Base-by-base conservation (phyloP, 768 basidiomycete genomes). In the Lactarius tabidus region DNA sequence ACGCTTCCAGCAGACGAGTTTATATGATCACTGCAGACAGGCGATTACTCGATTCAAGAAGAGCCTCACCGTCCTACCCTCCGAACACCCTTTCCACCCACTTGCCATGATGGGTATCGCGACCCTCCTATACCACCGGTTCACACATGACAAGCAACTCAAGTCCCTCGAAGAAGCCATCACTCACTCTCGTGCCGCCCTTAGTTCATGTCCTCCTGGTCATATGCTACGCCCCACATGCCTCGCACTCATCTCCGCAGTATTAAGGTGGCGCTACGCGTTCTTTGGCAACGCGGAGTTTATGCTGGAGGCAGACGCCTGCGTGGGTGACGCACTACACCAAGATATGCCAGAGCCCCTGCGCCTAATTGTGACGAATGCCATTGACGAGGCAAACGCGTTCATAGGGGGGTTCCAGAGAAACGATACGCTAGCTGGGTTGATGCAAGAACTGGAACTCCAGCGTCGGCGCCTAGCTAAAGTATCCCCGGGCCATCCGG, bases 1-100 rank as follows among this genome's bases (percentile, higher is more conserved):
- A 29, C 51, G 38, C 31, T 64, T 64, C 57, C 57, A 64, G 18
- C 63, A 41, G 39, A 59, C 63, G 38, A 64, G 52, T 28, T 31
- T 43, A 23, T 26, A 54, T 36, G 63, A 59, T 4, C 31, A 64
- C 31, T 53, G 51, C 52, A 36, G 2, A 28, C n/a, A 26, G 20
- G 63, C 63, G 0, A 33, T 56, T 26, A 23, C 38, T 15, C 57
- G n/a, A 17, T 59, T 64, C 38, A 52, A 64, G 29, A 43, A 55
- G 17, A 15, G 12, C 7, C 53, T 62, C 54, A 5, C 29, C 8
- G 29, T 43, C 29, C 28, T 56, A 2, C 39, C 52, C 23, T 36
- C 26, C 33, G 38, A 36, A 8, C 57, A 59, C 39, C 7, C 1
- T 14, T 15, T 59, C 5, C 39, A n/a, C 33, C 63, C 63, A 8